Base-by-base conservation (phyloP, 192 early-diverging fungal species). In the Spizellomyces punctatus region DNA sequence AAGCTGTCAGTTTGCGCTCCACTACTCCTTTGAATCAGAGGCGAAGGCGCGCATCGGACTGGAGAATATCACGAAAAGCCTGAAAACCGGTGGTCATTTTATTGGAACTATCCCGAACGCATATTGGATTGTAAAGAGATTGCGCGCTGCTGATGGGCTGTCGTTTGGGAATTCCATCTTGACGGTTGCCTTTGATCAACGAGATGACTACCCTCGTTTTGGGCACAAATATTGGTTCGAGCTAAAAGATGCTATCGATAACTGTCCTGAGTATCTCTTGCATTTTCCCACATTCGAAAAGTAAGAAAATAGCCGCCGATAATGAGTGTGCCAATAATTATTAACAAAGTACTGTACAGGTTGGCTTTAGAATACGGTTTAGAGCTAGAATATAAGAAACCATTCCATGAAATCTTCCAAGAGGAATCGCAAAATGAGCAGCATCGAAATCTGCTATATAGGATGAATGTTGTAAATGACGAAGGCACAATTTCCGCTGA, bases 1-100 rank as follows among this genome's bases (percentile, higher is more conserved):
- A n/a, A 94, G 91, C 48, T 91, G 92, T 77, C 98, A 99, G 72
- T 99, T 99, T 76, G 96, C 94, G 70, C 76, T 98, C 56, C 98
- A 98, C 78, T 99, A 99, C 78, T 91, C 94, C 0, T 98, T 96
- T 71, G 92, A 94, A 66, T 83, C 86, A 5, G 95, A 98, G 78
- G 56, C 70, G 19, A 94, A 91, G 73, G 95, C 90, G 0, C 80
- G 91, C 7, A 87, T 86, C 72, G 94, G 92, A 81, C 79, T 99
- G 55, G 77, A 84, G 58, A 96, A 96, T 72, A 90, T 96, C 8
- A 79, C 91, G 0, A 68, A 75, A 9, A 81, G 88, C 10, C 78
- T 99, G 72, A 78, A 78, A 6, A 67, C 81, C 10, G 94, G 92
- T 21, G 98, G 95, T 2, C 73, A 78, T 16, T 98, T 98, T 71